Percentiles rank a stretch among this genome's conserved stretches.
Evolutionary conservation across 805 yeast genomes (phyloP).

Genomic region (Saccharomycopsis sp.): DNA sequence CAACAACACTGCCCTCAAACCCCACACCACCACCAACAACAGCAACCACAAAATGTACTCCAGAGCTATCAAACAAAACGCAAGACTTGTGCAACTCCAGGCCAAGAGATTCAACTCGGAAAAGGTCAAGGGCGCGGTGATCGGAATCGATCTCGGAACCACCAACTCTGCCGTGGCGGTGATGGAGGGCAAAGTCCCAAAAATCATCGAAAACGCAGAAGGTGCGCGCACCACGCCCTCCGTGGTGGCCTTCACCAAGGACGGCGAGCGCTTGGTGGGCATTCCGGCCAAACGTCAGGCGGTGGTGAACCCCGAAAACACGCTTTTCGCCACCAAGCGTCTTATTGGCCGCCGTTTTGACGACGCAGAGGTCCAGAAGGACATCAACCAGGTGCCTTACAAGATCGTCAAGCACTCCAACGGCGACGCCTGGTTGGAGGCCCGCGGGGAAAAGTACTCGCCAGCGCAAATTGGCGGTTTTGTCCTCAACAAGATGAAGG

Average conservation of each 20-base stretch:
- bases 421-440: conserved; percentile 96
- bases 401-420: conserved; percentile 82
- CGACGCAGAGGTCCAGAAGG: conserved; percentile 87
- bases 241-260: conserved; percentile 88
- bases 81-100: conserved; percentile 13
- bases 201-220: conserved; percentile 71
- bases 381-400: conserved; percentile 82
- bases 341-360: conserved; percentile 89
- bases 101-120: conserved; percentile 21
- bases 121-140: conserved; percentile 38
- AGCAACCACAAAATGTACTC: conserved; percentile 14
- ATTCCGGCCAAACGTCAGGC: conserved; percentile 96
- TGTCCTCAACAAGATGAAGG: conserved; percentile 93
- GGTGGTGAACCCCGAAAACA: conserved; percentile 88
- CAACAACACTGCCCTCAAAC: too few species aligned
- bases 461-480: conserved; percentile 96
- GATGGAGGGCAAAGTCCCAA: conserved; percentile 72
- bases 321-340: conserved; percentile 91
- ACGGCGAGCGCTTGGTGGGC: conserved; percentile 88
- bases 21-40: not conserved
- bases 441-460: conserved; percentile 80
- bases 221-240: conserved; percentile 87
- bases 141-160: conserved; percentile 84
- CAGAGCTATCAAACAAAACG: conserved; percentile 17
- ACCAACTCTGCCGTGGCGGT: conserved; percentile 87